Evolutionary conservation across 2,329 filamentous ascomycete species (phyloP).

Genomic region (Phaeosphaeriaceae sp.): DNA sequence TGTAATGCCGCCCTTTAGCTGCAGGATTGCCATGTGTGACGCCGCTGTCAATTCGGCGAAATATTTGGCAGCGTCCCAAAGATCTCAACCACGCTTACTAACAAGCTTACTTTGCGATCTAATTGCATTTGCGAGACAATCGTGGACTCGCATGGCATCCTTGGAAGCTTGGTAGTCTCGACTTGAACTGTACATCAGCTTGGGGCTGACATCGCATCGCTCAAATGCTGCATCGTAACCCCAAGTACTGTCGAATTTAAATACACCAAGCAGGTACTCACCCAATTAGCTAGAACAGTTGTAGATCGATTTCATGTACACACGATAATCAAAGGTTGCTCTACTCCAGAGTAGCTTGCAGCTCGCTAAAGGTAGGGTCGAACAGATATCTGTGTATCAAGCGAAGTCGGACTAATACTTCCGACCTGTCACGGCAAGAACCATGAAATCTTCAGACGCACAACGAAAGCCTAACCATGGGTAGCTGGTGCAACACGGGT

Average conservation of each 20-base stretch:
- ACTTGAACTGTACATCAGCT: no score
- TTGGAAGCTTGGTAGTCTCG: not conserved
- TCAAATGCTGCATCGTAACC: no score
- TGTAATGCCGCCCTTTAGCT: constrained; percentile 1
- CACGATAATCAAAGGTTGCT: not conserved
- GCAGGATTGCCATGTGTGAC: constrained; percentile 5
- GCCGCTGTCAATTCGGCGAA: constrained; percentile 27
- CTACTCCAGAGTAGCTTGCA: constrained; percentile 2
- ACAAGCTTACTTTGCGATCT: no score
- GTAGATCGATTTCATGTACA: constrained; percentile 9
- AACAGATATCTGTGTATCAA: not conserved
- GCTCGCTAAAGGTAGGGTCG: constrained; percentile 1
- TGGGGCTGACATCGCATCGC: no score
- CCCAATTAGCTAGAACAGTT: constrained; percentile 1
- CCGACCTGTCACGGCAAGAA: constrained; percentile 7
- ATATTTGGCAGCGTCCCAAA: constrained; percentile 17
- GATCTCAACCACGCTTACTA: constrained; percentile 1
- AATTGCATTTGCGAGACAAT: not conserved
- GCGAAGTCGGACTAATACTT: constrained; percentile 9
- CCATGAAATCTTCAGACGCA: constrained; percentile 4
- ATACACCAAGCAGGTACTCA: no score
- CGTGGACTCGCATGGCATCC: not conserved
- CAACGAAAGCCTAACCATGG: constrained; percentile 4
- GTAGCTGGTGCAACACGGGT: constrained; percentile 19
- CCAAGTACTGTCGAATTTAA: no score